Evolutionary conservation across 441 rosid genomes (phyloP).

Genomic region (Euphorbia schlechtendalii): DNA sequence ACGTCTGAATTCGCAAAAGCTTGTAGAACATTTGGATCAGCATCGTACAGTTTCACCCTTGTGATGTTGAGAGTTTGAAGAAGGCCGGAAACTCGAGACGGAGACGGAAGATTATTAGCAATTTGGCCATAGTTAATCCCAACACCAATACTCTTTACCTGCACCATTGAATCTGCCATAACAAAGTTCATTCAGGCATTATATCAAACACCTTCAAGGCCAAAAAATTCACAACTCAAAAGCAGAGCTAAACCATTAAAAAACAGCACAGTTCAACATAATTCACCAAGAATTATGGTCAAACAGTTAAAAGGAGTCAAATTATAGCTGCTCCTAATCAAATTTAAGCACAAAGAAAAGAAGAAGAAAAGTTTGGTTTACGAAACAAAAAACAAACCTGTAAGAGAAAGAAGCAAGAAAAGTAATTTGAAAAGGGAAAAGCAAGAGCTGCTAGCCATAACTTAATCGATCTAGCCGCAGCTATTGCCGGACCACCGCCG

Average conservation of each 20-base stretch:
- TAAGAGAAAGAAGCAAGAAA: slow-evolving; percentile 25
- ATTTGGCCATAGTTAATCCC: slow-evolving; percentile 64
- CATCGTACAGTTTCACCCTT: slow-evolving; percentile 50
- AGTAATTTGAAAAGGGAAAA: slow-evolving; percentile 16
- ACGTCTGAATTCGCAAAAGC: slow-evolving; percentile 40
- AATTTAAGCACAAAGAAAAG: not conserved
- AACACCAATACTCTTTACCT: slow-evolving; percentile 22
- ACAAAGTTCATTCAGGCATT: not conserved
- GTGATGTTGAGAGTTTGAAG: slow-evolving; percentile 42
- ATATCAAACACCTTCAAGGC: not conserved
- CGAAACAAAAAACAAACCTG: slow-evolving; percentile 25
- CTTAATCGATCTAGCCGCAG: not conserved
- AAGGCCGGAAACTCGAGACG: slow-evolving; percentile 30
- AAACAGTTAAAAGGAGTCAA: not conserved
- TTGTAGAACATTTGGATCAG: slow-evolving; percentile 38
- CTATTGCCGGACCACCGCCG: not conserved
- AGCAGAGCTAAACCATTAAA: not conserved
- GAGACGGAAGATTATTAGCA: slow-evolving; percentile 50
- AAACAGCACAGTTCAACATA: not conserved
- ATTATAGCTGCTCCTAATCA: not conserved
- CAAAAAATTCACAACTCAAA: not conserved
- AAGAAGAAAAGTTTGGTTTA: not conserved
- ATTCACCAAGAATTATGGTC: not conserved
- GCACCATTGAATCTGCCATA: slow-evolving; percentile 21
- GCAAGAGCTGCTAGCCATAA: slow-evolving; percentile 24